Base-by-base conservation (phyloP, 2,329 filamentous ascomycete species). In the Graphilbum ipis-grandicollis region DNA sequence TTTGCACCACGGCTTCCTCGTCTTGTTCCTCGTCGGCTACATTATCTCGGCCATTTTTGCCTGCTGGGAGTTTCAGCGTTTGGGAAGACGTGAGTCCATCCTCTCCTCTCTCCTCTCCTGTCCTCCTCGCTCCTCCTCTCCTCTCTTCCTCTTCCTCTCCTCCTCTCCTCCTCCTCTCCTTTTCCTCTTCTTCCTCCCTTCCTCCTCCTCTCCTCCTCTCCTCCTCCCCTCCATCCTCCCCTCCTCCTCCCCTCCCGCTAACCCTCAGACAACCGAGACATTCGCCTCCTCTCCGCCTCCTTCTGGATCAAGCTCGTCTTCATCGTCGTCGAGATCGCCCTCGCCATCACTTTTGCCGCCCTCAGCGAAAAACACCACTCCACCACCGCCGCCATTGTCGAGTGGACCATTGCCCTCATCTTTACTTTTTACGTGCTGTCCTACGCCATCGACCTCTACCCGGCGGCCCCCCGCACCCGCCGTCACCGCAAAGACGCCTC, bases 251-350 rank as follows among this genome's bases (percentile, higher is more conserved):
- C 10, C 10, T 23, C 10, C 6, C 10, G 5, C 10, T 23, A 13
- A 21, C 37, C 13, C 15, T 34, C 43, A 71, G 65, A 79, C 52
- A 82, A 86, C 61, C 78, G 78, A 43, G 61, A 85, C 41, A 71
- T 88, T 56, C 69, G 66, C 38, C 60, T 90, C 45, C 69, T 98
- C 10, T 70, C 75, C 34, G 55, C 66, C 41, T 90, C 80, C 39
- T 96, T 96, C 63, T 86, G 76, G 70, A 65, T 90, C 52, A 98
- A 98, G 58, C 66, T 93, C 21, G 45, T 55, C 40, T 96, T 98
- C 57, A 79, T 96, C 52, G 50, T 94, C 39, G 51, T 88, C 48
- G 86, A 94, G 54, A 48, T 93, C 29, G 60, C 55, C 15, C 71
- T 98, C 9, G 75, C 71, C 43, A 64, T 85, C 49, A 75, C 67